These are phyloP conservation scores for Scedosporium dehoogii DNA, from an alignment of 2,329 filamentous ascomycete species.

Conservation along the genomic window DNA sequence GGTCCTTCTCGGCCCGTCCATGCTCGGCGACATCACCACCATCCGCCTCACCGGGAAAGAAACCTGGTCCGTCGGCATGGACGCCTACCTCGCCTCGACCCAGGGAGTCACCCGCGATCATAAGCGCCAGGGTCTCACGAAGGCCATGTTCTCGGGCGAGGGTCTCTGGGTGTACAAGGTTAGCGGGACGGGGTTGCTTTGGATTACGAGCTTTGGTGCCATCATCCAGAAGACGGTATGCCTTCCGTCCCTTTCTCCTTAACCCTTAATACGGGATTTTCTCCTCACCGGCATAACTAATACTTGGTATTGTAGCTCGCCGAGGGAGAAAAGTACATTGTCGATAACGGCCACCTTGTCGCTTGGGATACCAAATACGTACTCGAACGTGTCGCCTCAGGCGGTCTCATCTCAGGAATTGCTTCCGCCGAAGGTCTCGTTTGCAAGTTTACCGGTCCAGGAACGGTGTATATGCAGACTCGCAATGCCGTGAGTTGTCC, in stretches of 20 bases:
- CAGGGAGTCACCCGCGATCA: slow-evolving; percentile 82
- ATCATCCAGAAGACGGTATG: slow-evolving; percentile 89
- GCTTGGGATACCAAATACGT: slow-evolving; percentile 96
- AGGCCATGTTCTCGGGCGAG: slow-evolving; percentile 90
- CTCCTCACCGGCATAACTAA: neutral
- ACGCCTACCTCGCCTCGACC: slow-evolving; percentile 77
- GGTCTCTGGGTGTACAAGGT: slow-evolving; percentile 88
- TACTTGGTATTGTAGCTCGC: slow-evolving; percentile 27
- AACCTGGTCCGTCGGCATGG: slow-evolving; percentile 76
- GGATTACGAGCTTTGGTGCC: slow-evolving; percentile 88
- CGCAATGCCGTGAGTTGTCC: slow-evolving; percentile 58
- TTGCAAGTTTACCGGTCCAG: slow-evolving; percentile 88
- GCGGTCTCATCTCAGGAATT: slow-evolving; percentile 83
- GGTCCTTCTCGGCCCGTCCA: slow-evolving; percentile 68
- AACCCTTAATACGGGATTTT: no score
- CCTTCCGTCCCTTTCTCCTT: slow-evolving; percentile 13
- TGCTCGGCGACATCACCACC: slow-evolving; percentile 77
- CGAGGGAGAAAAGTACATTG: slow-evolving; percentile 76
- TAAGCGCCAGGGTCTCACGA: slow-evolving; percentile 75
- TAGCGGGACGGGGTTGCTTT: slow-evolving; percentile 68
- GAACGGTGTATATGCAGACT: slow-evolving; percentile 87
- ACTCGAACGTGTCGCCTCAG: slow-evolving; percentile 80
- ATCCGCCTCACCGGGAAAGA: slow-evolving; percentile 63
- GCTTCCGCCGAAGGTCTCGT: slow-evolving; percentile 79
- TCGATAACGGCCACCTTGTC: slow-evolving; percentile 88